Evolutionary conservation across 2,329 filamentous ascomycete genomes (phyloP).

Genomic region (Sporothrix euskadiensis): DNA sequence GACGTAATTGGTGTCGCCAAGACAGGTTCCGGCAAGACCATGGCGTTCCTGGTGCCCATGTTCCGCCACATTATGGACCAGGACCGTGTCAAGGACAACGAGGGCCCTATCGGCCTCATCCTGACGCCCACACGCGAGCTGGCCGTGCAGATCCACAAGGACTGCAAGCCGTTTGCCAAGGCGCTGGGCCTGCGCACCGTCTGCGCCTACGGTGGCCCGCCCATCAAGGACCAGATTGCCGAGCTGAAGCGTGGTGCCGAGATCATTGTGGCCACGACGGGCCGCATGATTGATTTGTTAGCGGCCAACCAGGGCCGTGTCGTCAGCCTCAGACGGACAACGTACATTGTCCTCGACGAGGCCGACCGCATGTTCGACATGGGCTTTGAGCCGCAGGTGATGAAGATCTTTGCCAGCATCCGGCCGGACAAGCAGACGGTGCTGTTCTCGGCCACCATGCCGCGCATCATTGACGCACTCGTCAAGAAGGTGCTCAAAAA

Average conservation of each 20-base stretch:
- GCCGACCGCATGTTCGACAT: conserved; percentile 99
- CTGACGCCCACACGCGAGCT: conserved; percentile 94
- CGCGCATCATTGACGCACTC: conserved; percentile 84
- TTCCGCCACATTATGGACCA: conserved; percentile 98
- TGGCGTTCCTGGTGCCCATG: conserved; percentile 94
- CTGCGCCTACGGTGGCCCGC: conserved; percentile 90
- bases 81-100: conserved; percentile 72
- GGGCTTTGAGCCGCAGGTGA: conserved; percentile 97
- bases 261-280: conserved; percentile 92
- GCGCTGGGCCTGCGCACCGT: conserved; percentile 81
- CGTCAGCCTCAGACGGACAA: conserved; percentile 84
- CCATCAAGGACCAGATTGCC: conserved; percentile 96
- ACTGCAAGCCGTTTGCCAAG: conserved; percentile 93
- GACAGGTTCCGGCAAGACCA: conserved; percentile 95
- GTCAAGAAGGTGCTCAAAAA: conserved; percentile 84
- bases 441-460: conserved; percentile 95
- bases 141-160: conserved; percentile 88
- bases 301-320: conserved; percentile 93
- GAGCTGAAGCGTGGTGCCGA: conserved; percentile 94
- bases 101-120: conserved; percentile 85
- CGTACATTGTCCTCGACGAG: conserved; percentile 94
- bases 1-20: conserved; percentile 97
- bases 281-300: conserved; percentile 91
- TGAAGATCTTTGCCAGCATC: conserved; percentile 91
- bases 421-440: conserved; percentile 92